phyloP scores from a whole-genome alignment of 176 grass and related monocot genomes.

The Alloteropsis semialata region DNA sequence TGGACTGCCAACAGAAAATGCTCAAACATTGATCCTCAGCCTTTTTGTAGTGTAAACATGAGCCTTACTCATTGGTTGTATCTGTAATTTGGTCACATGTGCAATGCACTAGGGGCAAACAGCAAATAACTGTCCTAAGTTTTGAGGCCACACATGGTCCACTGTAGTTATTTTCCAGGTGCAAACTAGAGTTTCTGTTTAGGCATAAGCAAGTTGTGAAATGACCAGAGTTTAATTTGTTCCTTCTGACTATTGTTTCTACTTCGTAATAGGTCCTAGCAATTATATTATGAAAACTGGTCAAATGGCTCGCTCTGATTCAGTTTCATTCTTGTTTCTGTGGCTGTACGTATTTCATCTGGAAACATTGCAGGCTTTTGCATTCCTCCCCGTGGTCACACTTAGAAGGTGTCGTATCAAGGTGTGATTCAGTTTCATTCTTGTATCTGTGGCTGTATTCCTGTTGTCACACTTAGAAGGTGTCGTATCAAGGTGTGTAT shows the following conservation, averaged over 20 bases:
- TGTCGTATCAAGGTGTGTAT: neutral
- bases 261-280: neutral
- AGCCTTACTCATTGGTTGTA: neutral
- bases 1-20: neutral
- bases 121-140: neutral
- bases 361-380: neutral
- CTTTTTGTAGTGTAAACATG: neutral
- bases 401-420: neutral
- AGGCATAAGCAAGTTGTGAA: neutral
- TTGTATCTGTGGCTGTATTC: too few relatives aligned
- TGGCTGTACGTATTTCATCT: neutral
- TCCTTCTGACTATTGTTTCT: neutral
- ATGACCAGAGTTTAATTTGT: neutral
- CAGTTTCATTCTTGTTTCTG: neutral
- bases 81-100: neutral
- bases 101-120: neutral
- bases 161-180: neutral
- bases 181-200: neutral
- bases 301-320: neutral
- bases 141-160: neutral
- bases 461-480: neutral
- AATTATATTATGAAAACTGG: neutral
- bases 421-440: too few relatives aligned
- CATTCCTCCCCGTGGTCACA: neutral
- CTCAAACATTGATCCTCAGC: neutral